Percentiles rank a stretch among this genome's conserved stretches.
These are phyloP conservation scores for Nicotiana benthamiana DNA, from an alignment of 257 asterid species.

Conservation along the genomic window DNA sequence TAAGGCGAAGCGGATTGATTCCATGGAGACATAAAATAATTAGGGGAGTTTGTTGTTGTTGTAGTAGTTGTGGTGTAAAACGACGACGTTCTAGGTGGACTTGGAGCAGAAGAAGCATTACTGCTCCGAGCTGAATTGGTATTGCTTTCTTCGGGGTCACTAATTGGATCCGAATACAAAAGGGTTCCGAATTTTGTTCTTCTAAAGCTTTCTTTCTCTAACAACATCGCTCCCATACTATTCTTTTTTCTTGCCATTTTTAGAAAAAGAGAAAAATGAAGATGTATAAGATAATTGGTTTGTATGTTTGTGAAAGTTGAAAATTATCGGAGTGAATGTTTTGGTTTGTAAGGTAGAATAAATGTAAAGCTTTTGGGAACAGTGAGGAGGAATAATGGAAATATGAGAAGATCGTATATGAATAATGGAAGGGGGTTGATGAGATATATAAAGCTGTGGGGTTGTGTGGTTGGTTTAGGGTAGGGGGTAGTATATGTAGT, in stretches of 20 bases:
- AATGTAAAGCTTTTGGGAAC: background rate
- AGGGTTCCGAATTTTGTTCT: conserved; percentile 43
- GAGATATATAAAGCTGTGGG: conserved; percentile 14
- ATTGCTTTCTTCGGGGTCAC: conserved; percentile 16
- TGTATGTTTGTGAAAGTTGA: background rate
- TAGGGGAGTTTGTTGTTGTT: conserved; percentile 28
- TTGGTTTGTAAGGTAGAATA: background rate
- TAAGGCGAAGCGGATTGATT: conserved; percentile 64
- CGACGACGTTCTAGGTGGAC: conserved; percentile 1
- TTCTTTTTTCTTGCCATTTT: conserved; percentile 23
- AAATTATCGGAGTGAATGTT: background rate
- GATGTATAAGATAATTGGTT: background rate
- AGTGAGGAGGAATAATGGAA: background rate
- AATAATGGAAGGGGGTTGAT: conserved; percentile 1
- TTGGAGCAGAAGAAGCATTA: conserved; percentile 23
- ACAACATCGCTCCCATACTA: conserved; percentile 8
- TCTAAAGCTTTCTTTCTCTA: conserved; percentile 23
- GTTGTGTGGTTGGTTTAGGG: background rate
- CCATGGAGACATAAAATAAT: conserved; percentile 60
- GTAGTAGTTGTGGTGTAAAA: background rate
- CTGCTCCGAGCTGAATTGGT: conserved; percentile 26
- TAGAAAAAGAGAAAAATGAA: background rate
- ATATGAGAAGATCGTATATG: background rate
- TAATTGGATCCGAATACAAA: conserved; percentile 29
- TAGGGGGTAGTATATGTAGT: conserved; percentile 14